Evolutionary conservation across 495 filamentous ascomycete genomes (phyloP), one percentile per base, ranked within the genome.

Genomic region (Durotheca rogersii): DNA sequence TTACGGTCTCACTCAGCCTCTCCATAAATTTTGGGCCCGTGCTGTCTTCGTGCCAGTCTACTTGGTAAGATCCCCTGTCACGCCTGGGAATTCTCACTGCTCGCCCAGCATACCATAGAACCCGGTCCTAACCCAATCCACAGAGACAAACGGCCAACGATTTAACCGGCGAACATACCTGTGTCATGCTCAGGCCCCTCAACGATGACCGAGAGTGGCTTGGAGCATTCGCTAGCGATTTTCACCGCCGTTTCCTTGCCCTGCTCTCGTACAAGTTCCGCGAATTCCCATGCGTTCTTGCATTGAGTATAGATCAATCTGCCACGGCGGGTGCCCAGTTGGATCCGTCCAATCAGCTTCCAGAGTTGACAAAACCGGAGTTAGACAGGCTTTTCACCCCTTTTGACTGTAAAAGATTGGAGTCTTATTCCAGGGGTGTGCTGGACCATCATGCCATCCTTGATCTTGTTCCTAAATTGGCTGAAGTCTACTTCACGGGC

Each of bases 381-480:
- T 75, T 99, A 6, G 91, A 96, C 53, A 70, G 63, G 21, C 63
- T 81, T 1, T 80, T 97, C 64, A 90, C 89, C 9, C 90, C 94
- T 1, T 96, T 90, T 64, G 94, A 99, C 63, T 79, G 95, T 51
- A 96, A 96, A 71, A 84, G 94, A 21, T 76, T 97, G 20, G 92
- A 96, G 62, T 88, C 86, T 49, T 99, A 97, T 61, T 88, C 93
- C 7, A 94, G 93, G 69, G 96, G 95, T 64, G 85, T 96, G 69
- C 79, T 99, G 12, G 94, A 99, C 64, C 95, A 96, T 72, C 94
- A 96, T 66, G 92, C 96, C 56, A 93, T 99, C 44, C 77, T 97
- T 25, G 94, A 99, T 62, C 81, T 99, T 68, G 74, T 97, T 51
- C 94, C 94, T 1, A 76, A 72, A 4, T 81, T 97, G 40, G 81